Conservation (phyloP, 23 red algal species). For the Cyanidiococcus yangmingshanensis region DNA sequence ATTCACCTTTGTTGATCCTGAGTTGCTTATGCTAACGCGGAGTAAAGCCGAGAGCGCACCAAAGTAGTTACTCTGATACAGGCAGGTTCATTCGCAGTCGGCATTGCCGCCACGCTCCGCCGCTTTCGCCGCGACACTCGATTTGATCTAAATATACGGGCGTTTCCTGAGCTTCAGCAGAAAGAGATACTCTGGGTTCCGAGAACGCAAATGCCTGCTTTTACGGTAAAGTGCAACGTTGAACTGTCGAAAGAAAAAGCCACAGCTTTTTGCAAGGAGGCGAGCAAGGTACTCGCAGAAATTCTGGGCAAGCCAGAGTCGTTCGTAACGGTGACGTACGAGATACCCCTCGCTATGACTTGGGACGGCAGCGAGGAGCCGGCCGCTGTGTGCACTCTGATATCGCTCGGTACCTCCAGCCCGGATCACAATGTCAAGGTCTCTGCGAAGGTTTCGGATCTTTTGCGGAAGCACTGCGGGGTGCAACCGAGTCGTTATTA, state of each 20-base stretch:
- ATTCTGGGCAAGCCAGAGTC: constrained; percentile 15
- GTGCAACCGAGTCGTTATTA: constrained; percentile 14
- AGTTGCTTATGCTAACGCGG: too few relatives aligned
- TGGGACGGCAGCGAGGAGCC: constrained; percentile 19
- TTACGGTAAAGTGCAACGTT: constrained; percentile 11
- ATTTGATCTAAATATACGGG: too few relatives aligned
- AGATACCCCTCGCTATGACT: background rate
- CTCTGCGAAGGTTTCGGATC: background rate
- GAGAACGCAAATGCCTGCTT: background rate
- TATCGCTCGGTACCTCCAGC: constrained; percentile 10
- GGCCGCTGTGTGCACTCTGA: background rate
- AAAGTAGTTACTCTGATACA: too few relatives aligned
- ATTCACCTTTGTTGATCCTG: too few relatives aligned
- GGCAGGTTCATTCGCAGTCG: too few relatives aligned
- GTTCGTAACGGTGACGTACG: constrained; percentile 7
- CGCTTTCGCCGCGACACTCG: too few relatives aligned
- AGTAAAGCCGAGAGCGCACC: too few relatives aligned
- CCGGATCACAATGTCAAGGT: constrained; percentile 10
- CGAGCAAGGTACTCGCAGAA: background rate
- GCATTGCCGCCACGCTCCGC: too few relatives aligned
- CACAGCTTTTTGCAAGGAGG: constrained; percentile 11
- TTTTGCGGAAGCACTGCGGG: constrained; percentile 9
- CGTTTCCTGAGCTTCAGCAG: too few relatives aligned
- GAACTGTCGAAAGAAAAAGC: constrained; percentile 2
- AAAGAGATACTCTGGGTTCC: too few relatives aligned